phyloP scores from a whole-genome alignment of 257 asterid genomes.

The Solanum bulbocastanum region DNA sequence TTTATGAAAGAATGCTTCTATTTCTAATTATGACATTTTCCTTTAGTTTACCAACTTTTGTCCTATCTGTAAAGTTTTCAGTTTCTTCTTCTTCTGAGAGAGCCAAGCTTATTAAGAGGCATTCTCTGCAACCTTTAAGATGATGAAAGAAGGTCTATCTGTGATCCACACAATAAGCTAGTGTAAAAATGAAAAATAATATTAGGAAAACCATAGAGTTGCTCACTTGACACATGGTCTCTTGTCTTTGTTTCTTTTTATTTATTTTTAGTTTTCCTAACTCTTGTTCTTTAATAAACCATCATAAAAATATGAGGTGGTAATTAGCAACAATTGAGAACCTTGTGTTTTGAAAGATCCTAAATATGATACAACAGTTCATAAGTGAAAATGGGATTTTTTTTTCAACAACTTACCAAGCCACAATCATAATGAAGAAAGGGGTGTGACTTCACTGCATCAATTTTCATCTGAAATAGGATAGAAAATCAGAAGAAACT shows the following conservation, averaged over 20 bases:
- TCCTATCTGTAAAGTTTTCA: background rate
- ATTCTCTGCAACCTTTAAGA: background rate
- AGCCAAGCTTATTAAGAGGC: background rate
- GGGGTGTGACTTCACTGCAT: constrained; percentile 28
- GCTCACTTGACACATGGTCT: background rate
- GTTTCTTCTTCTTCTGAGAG: background rate
- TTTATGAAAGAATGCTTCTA: background rate
- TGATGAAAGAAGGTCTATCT: no score
- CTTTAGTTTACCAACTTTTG: background rate
- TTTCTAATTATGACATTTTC: background rate
- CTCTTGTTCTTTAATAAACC: background rate
- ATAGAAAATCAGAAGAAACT: no score
- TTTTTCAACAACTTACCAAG: constrained; percentile 33
- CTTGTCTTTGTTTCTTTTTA: background rate
- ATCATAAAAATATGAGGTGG: background rate
- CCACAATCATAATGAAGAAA: constrained; percentile 76
- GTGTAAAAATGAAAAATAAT: no score
- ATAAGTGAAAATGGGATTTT: background rate
- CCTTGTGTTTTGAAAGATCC: background rate
- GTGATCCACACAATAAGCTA: no score
- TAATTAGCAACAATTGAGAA: background rate
- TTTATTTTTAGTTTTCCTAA: no score
- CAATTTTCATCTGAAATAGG: no score
- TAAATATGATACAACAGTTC: background rate
- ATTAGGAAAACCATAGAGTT: no score